Base-by-base conservation (phyloP, 805 yeast species). In the Torulaspora maleeae region DNA sequence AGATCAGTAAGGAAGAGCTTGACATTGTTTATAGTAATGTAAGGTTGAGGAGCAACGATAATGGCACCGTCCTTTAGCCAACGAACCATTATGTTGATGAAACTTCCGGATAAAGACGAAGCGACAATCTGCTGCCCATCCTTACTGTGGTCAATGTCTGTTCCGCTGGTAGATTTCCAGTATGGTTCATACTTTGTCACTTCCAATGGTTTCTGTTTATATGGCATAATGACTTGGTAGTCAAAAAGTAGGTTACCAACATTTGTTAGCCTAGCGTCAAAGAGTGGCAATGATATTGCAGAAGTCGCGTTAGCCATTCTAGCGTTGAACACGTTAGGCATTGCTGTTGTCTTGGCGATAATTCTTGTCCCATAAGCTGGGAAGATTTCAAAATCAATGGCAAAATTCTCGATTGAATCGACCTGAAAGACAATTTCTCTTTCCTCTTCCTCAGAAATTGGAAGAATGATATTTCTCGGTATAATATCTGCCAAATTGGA, bases 291-390 rank as follows among this genome's bases (percentile, higher is more conserved):
- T 15, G 72, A 60, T 6, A 57, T 54, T 16, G 63, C 67, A 38
- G 58, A 60, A 48, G 66, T 61, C 38, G 69, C 69, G 22, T 68
- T 64, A 19, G 72, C 71, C 30, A 69, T 62, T 41, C 73, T 73
- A 13, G 61, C 54, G 30, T 54, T 47, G 27, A 63, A 72, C 49
- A 83, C 73, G 0, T 89, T 74, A 3, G 68, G 49, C 43, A 89
- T 71, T 2, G 93, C 87, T 0, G 95, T 80, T 0, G 97, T 77
- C 59, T 90, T 91, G 3, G 96, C 96, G 42, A 91, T 82, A 44
- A 91, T 70, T 50, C 95, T 77, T 0, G 98, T 89, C 19, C 99
- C 99, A 68, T 88, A 93, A 6, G 91, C 86, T 1, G 99, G 97
- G 64, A 83, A 90, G 10, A 93, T 77, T 63, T 93, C 98, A 60